Conservation (phyloP, 2,329 filamentous ascomycete genomes). For the Diatrype stigma region DNA sequence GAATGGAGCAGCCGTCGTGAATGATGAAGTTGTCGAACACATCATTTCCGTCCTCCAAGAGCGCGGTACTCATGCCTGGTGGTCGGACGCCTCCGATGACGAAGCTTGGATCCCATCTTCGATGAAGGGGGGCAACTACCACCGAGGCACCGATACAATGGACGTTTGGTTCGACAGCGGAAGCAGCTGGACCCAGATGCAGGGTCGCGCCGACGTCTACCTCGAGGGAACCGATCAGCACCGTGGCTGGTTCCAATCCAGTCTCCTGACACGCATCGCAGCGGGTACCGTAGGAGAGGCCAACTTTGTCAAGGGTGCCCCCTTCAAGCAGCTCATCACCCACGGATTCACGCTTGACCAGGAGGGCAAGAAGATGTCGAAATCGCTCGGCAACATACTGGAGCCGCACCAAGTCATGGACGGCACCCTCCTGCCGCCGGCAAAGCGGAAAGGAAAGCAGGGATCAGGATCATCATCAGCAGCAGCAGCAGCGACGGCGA, state of each 20-base stretch:
- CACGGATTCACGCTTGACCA: constrained; percentile 93
- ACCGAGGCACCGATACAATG: constrained; percentile 90
- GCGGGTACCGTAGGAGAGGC: constrained; percentile 42
- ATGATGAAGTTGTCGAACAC: constrained; percentile 73
- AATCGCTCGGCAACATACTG: constrained; percentile 88
- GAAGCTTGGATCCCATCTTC: constrained; percentile 69
- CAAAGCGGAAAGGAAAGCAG: constrained; percentile 62
- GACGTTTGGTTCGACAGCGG: constrained; percentile 99
- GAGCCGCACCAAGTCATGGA: constrained; percentile 79
- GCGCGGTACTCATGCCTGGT: constrained; percentile 89
- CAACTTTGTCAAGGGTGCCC: constrained; percentile 43
- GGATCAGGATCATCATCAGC: no score
- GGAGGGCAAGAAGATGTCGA: constrained; percentile 96
- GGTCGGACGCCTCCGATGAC: constrained; percentile 76
- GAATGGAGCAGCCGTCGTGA: constrained; percentile 72
- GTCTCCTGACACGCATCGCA: constrained; percentile 80
- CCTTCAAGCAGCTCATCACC: constrained; percentile 86
- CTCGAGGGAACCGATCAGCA: constrained; percentile 95
- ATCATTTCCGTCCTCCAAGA: constrained; percentile 75
- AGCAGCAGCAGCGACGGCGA: constrained; percentile 31
- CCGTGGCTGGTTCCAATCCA: constrained; percentile 97
- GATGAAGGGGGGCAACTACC: constrained; percentile 55
- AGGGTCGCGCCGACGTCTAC: constrained; percentile 72
- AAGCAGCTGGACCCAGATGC: constrained; percentile 74
- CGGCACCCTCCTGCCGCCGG: constrained; percentile 68